Percentiles rank a stretch among this genome's conserved stretches.
These are phyloP conservation scores for Russula brevipes DNA, from an alignment of 768 basidiomycete species.

Conservation along the genomic window DNA sequence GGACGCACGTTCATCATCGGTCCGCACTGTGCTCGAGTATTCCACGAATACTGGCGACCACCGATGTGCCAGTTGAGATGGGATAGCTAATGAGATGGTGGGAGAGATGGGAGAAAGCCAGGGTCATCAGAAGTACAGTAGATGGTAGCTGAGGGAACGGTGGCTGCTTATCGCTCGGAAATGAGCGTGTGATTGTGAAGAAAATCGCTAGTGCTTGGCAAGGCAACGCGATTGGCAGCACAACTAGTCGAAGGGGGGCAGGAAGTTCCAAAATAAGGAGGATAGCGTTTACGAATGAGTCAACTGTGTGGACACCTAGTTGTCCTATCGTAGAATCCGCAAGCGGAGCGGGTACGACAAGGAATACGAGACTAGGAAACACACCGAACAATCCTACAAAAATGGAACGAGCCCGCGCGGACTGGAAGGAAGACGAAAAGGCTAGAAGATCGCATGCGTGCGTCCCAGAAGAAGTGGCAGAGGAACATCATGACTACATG, in stretches of 20 bases:
- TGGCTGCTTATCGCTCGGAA: neutral
- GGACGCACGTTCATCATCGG: neutral
- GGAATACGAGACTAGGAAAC: neutral
- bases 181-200: constrained; percentile 10
- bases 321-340: neutral
- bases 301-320: neutral
- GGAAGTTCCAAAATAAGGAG: neutral
- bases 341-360: neutral
- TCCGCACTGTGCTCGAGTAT: neutral
- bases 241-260: neutral
- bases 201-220: neutral
- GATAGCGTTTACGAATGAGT: neutral
- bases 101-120: neutral
- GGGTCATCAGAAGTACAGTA: too few species aligned
- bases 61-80: neutral
- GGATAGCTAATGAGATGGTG: neutral
- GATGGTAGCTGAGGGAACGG: neutral
- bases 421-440: neutral
- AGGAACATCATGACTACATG: neutral
- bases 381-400: neutral
- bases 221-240: neutral
- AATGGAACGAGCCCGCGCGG: neutral
- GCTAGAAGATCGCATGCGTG: neutral
- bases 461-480: neutral
- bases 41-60: neutral